phyloP scores from a whole-genome alignment of 345 rosid genomes.

The Pugionium cornutum region DNA sequence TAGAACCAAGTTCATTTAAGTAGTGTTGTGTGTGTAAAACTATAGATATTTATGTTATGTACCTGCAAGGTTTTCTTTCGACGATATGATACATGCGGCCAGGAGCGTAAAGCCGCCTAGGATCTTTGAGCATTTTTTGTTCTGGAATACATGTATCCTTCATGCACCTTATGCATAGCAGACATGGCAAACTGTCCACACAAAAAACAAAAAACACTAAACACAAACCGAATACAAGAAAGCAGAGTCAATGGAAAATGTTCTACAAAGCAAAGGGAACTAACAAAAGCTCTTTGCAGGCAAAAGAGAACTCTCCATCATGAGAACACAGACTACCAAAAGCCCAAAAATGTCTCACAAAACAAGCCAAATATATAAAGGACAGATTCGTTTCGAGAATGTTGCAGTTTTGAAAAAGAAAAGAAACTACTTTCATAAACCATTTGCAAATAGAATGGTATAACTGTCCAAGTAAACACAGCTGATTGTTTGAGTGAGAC shows the following conservation, averaged over 20 bases:
- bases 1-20: background rate
- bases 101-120: constrained; percentile 94
- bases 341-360: background rate
- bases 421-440: background rate
- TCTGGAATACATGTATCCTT: constrained; percentile 90
- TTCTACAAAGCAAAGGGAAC: background rate
- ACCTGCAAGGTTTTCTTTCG: constrained; percentile 87
- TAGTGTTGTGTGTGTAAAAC: background rate
- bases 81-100: constrained; percentile 98
- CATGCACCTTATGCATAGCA: constrained; percentile 83
- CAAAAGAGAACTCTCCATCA: background rate
- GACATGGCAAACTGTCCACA: constrained; percentile 79
- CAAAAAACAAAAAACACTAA: constrained; percentile 12
- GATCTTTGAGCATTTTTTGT: constrained; percentile 86
- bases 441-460: background rate
- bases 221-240: constrained; percentile 3
- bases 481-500: too few species aligned
- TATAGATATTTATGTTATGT: background rate
- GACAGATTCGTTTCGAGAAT: background rate
- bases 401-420: background rate
- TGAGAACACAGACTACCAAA: constrained; percentile 6
- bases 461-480: constrained; percentile 6
- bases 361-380: background rate
- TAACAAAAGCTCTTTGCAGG: constrained; percentile 7
- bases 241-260: background rate